Conservation (phyloP, 441 rosid species). For the Hura crepitans region DNA sequence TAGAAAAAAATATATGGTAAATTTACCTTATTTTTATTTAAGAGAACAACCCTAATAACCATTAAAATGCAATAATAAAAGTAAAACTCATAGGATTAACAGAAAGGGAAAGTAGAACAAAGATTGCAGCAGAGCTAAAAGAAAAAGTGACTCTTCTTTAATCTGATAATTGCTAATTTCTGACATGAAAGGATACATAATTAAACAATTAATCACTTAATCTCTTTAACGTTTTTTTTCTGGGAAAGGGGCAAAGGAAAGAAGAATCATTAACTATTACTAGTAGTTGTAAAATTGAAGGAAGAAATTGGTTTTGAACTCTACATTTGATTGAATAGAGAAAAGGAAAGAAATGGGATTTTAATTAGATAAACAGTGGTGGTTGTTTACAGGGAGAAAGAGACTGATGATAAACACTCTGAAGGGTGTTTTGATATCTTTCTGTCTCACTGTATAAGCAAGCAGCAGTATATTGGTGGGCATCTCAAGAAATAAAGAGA, state of each 20-base stretch:
- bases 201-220: not conserved
- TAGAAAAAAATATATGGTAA: too few species aligned
- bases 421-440: slow-evolving; percentile 25
- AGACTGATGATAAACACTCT: slow-evolving; percentile 26
- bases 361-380: not conserved
- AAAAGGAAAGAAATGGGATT: not conserved
- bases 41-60: slow-evolving; percentile 11
- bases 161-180: not conserved
- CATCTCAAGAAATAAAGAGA: slow-evolving; percentile 26
- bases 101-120: not conserved
- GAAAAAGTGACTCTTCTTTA: too few species aligned
- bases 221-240: not conserved
- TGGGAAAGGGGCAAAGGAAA: not conserved
- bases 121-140: not conserved
- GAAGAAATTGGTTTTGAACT: not conserved
- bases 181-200: not conserved
- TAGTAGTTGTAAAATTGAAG: not conserved
- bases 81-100: not conserved
- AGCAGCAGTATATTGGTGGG: slow-evolving; percentile 21
- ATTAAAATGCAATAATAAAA: not conserved
- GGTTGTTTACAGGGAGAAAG: slow-evolving; percentile 27
- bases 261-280: not conserved
- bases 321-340: too few species aligned
- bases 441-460: slow-evolving; percentile 10
- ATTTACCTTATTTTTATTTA: too few species aligned